These are phyloP conservation scores for Penicillium sp. DNA, from an alignment of 2,329 filamentous ascomycete genomes.

Conservation along the genomic window DNA sequence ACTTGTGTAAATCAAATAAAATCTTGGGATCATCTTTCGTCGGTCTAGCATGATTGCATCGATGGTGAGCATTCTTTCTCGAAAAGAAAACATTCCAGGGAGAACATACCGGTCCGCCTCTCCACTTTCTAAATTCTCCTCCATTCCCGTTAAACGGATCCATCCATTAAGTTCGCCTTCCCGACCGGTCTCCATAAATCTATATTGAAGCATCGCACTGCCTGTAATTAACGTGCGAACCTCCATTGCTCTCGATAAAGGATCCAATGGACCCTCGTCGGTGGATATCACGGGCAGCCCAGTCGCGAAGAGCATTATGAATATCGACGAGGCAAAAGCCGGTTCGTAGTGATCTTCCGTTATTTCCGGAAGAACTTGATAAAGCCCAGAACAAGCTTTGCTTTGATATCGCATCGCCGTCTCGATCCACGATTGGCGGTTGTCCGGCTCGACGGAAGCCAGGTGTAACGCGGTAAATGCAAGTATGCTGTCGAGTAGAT, in stretches of 20 bases:
- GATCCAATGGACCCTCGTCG: constrained; percentile 22
- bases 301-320: constrained; percentile 36
- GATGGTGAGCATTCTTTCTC: background rate
- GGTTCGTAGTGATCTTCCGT: constrained; percentile 41
- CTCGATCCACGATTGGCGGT: constrained; percentile 29
- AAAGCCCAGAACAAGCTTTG: constrained; percentile 31
- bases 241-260: constrained; percentile 25
- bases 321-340: constrained; percentile 38
- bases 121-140: constrained; percentile 7
- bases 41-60: constrained; percentile 1
- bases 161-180: constrained; percentile 24
- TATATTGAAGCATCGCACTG: constrained; percentile 27
- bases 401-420: constrained; percentile 36
- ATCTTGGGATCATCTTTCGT: constrained; percentile 2
- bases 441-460: constrained; percentile 34
- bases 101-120: constrained; percentile 3
- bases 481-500: constrained; percentile 42
- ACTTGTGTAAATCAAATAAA: constrained; percentile 19
- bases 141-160: constrained; percentile 16
- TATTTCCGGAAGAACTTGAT: constrained; percentile 34
- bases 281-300: constrained; percentile 28
- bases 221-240: constrained; percentile 29
- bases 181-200: constrained; percentile 19
- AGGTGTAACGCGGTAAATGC: constrained; percentile 44
- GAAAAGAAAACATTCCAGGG: no score